These are phyloP conservation scores for Gnaphalium uliginosum DNA, from an alignment of 129 eudicot genomes.

Conservation along the genomic window DNA sequence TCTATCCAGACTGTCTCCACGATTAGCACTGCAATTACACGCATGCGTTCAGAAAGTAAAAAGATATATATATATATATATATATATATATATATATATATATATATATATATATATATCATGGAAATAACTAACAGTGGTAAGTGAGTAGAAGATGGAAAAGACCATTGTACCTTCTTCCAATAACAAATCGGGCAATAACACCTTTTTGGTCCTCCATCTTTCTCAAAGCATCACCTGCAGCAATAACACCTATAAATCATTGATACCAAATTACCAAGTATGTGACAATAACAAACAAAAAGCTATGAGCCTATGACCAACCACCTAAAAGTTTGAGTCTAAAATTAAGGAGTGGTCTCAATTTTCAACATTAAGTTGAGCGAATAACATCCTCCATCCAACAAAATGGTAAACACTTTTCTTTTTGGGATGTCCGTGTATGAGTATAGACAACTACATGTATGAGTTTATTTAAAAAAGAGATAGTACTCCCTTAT, in stretches of 20 bases:
- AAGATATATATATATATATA: no score
- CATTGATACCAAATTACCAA: slow-evolving; percentile 6
- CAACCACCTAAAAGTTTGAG: neutral
- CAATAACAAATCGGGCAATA: slow-evolving; percentile 88
- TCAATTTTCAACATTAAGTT: slow-evolving; percentile 8
- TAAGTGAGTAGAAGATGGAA: slow-evolving; percentile 8
- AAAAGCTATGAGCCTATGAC: neutral
- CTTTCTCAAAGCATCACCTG: slow-evolving; percentile 74
- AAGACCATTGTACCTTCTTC: slow-evolving; percentile 65
- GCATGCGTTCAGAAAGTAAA: neutral
- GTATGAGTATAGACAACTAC: slow-evolving; percentile 8
- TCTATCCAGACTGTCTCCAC: slow-evolving; percentile 86
- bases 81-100: no score
- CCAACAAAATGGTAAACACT: neutral
- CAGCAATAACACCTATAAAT: slow-evolving; percentile 16
- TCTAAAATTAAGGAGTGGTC: slow-evolving; percentile 18
- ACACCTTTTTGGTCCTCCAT: slow-evolving; percentile 80
- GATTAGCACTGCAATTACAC: slow-evolving; percentile 67
- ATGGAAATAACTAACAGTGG: neutral
- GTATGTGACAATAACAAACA: neutral
- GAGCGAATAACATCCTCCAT: neutral
- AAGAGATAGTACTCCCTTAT: neutral
- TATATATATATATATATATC: neutral
- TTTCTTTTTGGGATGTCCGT: neutral
- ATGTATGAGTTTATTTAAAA: neutral